Percentiles rank a stretch among this genome's conserved stretches.
phyloP scores from a whole-genome alignment of 176 grass and related monocot genomes.

The Luzula sylvatica region DNA sequence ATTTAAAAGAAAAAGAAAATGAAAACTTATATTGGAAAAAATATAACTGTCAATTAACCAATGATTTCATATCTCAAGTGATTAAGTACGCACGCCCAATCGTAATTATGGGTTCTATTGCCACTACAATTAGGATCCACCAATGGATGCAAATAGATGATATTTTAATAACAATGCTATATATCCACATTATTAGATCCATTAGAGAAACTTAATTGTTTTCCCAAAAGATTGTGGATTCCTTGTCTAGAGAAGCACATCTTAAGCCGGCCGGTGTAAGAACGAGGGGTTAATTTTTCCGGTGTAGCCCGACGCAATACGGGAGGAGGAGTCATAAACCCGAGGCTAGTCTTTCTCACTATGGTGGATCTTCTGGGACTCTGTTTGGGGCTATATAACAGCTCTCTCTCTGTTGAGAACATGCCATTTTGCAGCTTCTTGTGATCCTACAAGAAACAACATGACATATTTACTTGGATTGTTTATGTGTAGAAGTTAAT shows the following conservation, averaged over 20 bases:
- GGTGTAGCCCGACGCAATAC: conserved; percentile 45
- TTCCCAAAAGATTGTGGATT: conserved; percentile 26
- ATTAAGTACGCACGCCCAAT: no score
- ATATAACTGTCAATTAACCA: background rate
- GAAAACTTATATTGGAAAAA: background rate
- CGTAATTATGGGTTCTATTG: no score
- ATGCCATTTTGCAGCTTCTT: conserved; percentile 79
- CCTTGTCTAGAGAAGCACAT: conserved; percentile 57
- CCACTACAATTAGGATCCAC: conserved; percentile 63
- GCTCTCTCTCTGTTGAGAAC: conserved; percentile 71
- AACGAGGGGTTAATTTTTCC: conserved; percentile 75
- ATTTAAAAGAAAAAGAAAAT: conserved; percentile 2
- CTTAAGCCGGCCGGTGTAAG: conserved; percentile 47
- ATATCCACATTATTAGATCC: conserved; percentile 56
- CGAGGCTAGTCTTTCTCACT: conserved; percentile 51
- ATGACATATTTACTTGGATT: no score
- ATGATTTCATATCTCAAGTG: background rate
- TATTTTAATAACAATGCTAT: no score
- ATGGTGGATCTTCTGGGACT: conserved; percentile 46
- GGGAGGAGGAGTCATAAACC: conserved; percentile 68
- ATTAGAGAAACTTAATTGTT: conserved; percentile 47
- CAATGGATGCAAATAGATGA: conserved; percentile 79
- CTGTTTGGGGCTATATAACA: conserved; percentile 68
- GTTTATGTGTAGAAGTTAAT: no score
- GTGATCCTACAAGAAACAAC: conserved; percentile 43